These are phyloP conservation scores for Pythium dissotocum DNA, from an alignment of 352 stramenopile genomes.

Conservation along the genomic window DNA sequence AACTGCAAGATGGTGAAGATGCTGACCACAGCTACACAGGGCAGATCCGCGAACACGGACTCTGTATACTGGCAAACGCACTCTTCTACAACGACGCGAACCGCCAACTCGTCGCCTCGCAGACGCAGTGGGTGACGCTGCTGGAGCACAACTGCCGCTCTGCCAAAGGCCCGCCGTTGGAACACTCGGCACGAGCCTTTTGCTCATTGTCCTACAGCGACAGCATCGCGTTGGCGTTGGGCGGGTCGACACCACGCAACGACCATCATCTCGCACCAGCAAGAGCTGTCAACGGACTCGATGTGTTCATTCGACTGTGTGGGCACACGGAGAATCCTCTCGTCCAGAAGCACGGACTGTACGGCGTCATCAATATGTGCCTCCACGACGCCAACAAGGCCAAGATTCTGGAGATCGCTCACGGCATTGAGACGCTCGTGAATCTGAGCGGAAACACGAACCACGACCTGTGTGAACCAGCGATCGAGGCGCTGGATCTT, in stretches of 20 bases:
- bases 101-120: conserved; percentile 57
- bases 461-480: conserved; percentile 62
- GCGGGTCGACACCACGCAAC: conserved; percentile 17
- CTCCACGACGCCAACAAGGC: conserved; percentile 87
- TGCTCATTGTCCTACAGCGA: conserved; percentile 87
- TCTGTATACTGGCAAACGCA: conserved; percentile 80
- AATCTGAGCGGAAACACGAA: conserved; percentile 67
- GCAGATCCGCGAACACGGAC: conserved; percentile 64
- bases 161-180: conserved; percentile 37
- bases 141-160: conserved; percentile 54
- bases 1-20: conserved; percentile 9
- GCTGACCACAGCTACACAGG: conserved; percentile 16
- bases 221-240: conserved; percentile 61
- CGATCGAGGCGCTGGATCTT: conserved; percentile 71
- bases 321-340: conserved; percentile 24
- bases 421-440: conserved; percentile 79
- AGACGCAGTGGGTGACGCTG: conserved; percentile 56
- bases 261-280: conserved; percentile 8
- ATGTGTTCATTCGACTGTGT: conserved; percentile 56
- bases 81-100: conserved; percentile 93
- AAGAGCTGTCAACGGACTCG: conserved; percentile 33
- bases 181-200: conserved; percentile 75
- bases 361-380: conserved; percentile 81
- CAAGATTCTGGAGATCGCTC: conserved; percentile 62
- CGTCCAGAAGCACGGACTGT: conserved; percentile 68